These are phyloP conservation scores for Termitomyces eurrhizus DNA, from an alignment of 768 basidiomycete species.

Conservation along the genomic window DNA sequence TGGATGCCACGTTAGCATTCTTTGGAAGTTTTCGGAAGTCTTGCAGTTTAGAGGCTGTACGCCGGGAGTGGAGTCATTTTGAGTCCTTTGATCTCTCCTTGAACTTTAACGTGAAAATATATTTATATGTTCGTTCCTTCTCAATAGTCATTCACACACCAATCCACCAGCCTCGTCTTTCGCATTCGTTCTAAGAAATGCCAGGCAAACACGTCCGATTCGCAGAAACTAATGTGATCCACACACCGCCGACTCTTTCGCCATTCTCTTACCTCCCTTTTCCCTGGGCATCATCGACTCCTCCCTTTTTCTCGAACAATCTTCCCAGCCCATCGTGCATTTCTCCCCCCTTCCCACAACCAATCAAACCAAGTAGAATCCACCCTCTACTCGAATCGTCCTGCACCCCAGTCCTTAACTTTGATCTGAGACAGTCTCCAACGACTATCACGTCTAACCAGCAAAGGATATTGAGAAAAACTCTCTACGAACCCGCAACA, in stretches of 20 bases:
- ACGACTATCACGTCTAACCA: conserved; percentile 23
- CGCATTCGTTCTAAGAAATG: conserved; percentile 1
- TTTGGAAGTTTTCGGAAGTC: background rate
- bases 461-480: conserved; percentile 20
- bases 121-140: background rate
- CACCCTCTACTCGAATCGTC: conserved; percentile 27
- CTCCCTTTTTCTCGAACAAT: background rate
- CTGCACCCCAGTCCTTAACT: conserved; percentile 18
- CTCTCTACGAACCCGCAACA: conserved; percentile 30
- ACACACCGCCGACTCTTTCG: conserved; percentile 13
- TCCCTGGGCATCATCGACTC: conserved; percentile 10
- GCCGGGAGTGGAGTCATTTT: background rate
- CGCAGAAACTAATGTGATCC: conserved; percentile 4
- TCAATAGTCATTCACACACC: background rate
- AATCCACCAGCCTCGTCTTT: background rate
- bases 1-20: background rate
- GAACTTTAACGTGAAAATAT: background rate
- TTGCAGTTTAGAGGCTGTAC: background rate
- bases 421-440: conserved; percentile 26
- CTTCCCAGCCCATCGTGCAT: conserved; percentile 7
- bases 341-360: background rate
- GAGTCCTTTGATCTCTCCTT: background rate
- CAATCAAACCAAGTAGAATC: conserved; percentile 6
- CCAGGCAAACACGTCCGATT: conserved; percentile 21
- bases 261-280: conserved; percentile 13